Base-by-base conservation (phyloP, 441 rosid genomes). In the Erodium chrysanthum region DNA sequence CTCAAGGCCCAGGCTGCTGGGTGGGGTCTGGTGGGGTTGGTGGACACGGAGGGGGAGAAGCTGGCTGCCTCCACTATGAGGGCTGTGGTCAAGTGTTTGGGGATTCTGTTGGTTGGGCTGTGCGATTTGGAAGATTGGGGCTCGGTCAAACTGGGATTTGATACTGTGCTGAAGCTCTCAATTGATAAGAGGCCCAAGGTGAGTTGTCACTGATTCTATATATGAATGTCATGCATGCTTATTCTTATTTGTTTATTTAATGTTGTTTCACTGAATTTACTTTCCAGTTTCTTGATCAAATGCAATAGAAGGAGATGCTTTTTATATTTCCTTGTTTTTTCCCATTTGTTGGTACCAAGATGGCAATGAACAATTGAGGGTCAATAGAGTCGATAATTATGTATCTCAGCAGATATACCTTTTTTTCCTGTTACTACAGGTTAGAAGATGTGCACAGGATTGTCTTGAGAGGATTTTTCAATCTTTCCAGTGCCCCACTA, bases 151-250 rank as follows among this genome's bases (percentile, higher is more conserved):
- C 40, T 60, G 0, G 93, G 95, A 12, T 88, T 93, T 35, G 83
- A 74, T 75, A 78, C 78, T 48, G 77, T 93, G 76, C 80, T 93
- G 33, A 84, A 75, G 25, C 89, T 84, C 74, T 73, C 91, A 1
- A 68, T 85, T 54, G 97, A 88, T 76, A 89, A 84, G 84, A 92
- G 96, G 27, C 97, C 97, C 27, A 93, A 91, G 97, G 98, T 90
- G 73, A 5, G 21, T 42, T 15, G 15, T n/a, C n/a, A n/a, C n/a
- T 29, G 17, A 7, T 20, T 48, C 62, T 15, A 64, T 63, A 14
- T 14, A 25, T 23, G 46, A 21, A 58, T 29, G 25, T 61, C 37
- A 20, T 7, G 27, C 29, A 29, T 29, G 33, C 33, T 2, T 2
- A 29, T 29, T 4, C 33, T 1, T 29, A 29, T 29, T 1, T 29